Evolutionary conservation across 345 rosid genomes (phyloP), one percentile per base, ranked within the genome.

Genomic region (Hypericum androsaemum): DNA sequence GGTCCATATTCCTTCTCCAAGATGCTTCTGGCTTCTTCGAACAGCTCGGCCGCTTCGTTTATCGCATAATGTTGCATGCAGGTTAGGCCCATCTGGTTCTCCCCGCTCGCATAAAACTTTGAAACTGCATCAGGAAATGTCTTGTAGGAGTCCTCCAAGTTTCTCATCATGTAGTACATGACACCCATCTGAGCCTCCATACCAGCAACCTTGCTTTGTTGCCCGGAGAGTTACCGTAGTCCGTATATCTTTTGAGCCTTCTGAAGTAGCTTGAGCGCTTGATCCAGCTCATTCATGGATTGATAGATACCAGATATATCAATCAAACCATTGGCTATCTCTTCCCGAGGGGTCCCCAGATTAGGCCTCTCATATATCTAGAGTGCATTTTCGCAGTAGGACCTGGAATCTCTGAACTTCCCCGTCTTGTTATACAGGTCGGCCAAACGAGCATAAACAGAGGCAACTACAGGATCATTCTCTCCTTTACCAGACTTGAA

Each of bases 181-280:
- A 85, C 96, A 44, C 98, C 98, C 72, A 90, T 81, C 71, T 84
- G 95, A 11, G 95, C 89, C 67, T 87, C 98, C 8, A 84, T 81
- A 55, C 96, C 98, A 14, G 96, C 95, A 53, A 81, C 52, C 12
- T 84, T 80, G 58, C 80, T 76, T 49, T 76, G 95, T 52, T 83
- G 88, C 96, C 89, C 6, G 80, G 95, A 15, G 80, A 63, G 28
- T 74, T 70, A 0, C 16, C 48, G n/a, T n/a, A n/a, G n/a, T 5
- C 67, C 69, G 35, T 74, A 84, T 14, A 82, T 61, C 72, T 79
- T 82, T 60, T 79, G 64, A 1, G 96, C 95, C 48, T 79, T 72
- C 54, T 76, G 81, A 8, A 90, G 79, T 50, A 88, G 39, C 76
- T 72, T 88, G n/a, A 87, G 67, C 10, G 94, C 74, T 28, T 55